Base-by-base conservation (phyloP, 805 yeast species). In the Sugiyamaella chiloensis region DNA sequence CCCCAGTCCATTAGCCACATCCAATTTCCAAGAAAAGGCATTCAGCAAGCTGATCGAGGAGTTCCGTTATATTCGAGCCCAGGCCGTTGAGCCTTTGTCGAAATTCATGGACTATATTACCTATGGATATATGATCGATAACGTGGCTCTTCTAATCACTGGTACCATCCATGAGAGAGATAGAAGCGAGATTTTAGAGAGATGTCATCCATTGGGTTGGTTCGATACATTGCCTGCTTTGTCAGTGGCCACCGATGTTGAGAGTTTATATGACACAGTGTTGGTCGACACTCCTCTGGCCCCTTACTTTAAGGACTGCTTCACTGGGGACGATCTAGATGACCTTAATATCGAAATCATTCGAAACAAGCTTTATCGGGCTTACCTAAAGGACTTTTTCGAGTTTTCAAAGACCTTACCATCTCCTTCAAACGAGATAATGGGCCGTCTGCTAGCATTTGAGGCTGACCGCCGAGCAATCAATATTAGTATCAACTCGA, bases 201-300 rank as follows among this genome's bases (percentile, higher is more conserved):
- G 96, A 64, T 89, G 96, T 65, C 96, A 93, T 65, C 99, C 99
- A 0, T 74, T 93, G 58, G 99, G 99, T 39, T 90, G 97, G 96
- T 93, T 93, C 62, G 99, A 93, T 59, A 91, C 98, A 5, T 78
- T 93, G 57, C 99, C 99, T 29, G 91, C 98, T 0, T 75, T 93
- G 50, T 80, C 93, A 12, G 93, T 91, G 42, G 97, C 98, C 41
- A 88, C 96, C 1, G 98, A 91, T 67, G 80, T 91, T 48, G 96
- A 89, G 60, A 81, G 93, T n/a, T 75, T 93, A 59, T 93, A 91
- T 70, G 85, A 85, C 60, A 86, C 95, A 1, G 99, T 93, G 11
- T 73, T 93, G 50, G 84, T 93, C 47, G 99, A 93, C 68, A 93
- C 99, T 5, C 99, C 99, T 4, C 77, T 93, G 63, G 98, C 99